Conservation (phyloP, 768 basidiomycete species). For the Leccinum pellstonianum region DNA sequence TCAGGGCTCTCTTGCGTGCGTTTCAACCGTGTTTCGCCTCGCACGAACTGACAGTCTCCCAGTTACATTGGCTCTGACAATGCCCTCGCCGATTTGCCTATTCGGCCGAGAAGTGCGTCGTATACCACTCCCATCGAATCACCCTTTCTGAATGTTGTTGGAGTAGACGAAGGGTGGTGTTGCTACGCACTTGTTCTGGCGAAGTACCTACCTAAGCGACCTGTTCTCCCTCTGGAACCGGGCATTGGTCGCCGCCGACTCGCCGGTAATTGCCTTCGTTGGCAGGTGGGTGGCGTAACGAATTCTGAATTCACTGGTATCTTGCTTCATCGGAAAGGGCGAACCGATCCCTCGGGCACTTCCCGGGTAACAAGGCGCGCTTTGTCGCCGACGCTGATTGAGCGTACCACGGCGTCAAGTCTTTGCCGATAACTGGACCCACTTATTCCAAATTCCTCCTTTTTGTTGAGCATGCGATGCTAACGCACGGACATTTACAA, state of each 20-base stretch:
- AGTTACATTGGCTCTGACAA: conserved; percentile 94
- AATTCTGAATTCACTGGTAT: conserved; percentile 16
- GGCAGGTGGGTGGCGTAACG: conserved; percentile 59
- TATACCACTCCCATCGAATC: not conserved
- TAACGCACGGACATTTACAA: conserved; percentile 19
- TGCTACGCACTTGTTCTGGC: conserved; percentile 87
- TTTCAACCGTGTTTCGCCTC: conserved; percentile 4
- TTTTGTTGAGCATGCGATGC: not conserved
- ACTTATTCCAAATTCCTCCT: not conserved
- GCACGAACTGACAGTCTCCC: conserved; percentile 3
- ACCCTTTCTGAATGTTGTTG: not conserved
- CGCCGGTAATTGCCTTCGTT: conserved; percentile 86
- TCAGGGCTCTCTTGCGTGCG: conserved; percentile 87
- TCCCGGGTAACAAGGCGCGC: conserved; percentile 2
- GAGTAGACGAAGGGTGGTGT: conserved; percentile 88
- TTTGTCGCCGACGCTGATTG: conserved; percentile 6
- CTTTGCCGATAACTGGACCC: not conserved
- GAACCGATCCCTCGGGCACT: not conserved
- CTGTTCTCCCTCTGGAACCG: conserved; percentile 95
- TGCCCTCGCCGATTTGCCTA: conserved; percentile 95
- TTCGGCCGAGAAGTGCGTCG: conserved; percentile 76
- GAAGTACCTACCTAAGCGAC: conserved; percentile 91
- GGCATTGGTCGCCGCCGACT: conserved; percentile 59
- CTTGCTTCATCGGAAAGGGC: not conserved
- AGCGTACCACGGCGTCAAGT: conserved; percentile 12